Conservation (phyloP, 257 asterid genomes). For the Cruciata laevipes region DNA sequence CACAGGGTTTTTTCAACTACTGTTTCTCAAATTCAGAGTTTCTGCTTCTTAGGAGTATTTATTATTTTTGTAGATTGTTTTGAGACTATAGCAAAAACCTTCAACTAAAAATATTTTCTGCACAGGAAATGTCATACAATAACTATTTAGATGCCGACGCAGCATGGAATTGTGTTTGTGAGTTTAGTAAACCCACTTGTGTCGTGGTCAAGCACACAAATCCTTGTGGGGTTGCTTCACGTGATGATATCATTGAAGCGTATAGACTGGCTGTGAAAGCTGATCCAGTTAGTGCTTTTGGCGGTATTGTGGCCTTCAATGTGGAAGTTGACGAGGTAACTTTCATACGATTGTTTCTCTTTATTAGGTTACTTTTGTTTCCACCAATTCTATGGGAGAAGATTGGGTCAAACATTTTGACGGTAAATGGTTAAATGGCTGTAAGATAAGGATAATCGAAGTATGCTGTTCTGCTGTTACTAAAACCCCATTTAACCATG, state of each 20-base stretch:
- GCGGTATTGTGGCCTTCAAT: conserved; percentile 97
- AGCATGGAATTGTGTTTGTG: conserved; percentile 97
- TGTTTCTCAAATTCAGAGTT: background rate
- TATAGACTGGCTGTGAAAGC: conserved; percentile 93
- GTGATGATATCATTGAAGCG: conserved; percentile 71
- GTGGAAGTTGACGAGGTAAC: conserved; percentile 94
- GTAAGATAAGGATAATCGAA: background rate
- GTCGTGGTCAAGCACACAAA: conserved; percentile 94
- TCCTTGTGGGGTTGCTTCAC: conserved; percentile 99
- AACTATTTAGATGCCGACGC: conserved; percentile 95
- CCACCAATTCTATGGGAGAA: background rate
- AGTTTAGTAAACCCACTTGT: conserved; percentile 84
- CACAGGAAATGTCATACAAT: conserved; percentile 97
- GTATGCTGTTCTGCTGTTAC: background rate
- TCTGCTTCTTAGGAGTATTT: background rate
- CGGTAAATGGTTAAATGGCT: background rate
- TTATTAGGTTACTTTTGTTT: background rate
- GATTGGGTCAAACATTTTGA: background rate
- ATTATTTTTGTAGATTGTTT: background rate
- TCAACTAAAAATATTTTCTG: conserved; percentile 9
- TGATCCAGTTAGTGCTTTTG: conserved; percentile 98
- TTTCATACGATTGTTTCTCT: conserved; percentile 14
- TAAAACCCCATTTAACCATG: background rate
- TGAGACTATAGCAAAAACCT: background rate
- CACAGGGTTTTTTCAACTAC: background rate